Percentiles rank a stretch among this genome's conserved stretches.
Conservation (phyloP, 2,329 filamentous ascomycete genomes). For the Aspergillus versicolor region DNA sequence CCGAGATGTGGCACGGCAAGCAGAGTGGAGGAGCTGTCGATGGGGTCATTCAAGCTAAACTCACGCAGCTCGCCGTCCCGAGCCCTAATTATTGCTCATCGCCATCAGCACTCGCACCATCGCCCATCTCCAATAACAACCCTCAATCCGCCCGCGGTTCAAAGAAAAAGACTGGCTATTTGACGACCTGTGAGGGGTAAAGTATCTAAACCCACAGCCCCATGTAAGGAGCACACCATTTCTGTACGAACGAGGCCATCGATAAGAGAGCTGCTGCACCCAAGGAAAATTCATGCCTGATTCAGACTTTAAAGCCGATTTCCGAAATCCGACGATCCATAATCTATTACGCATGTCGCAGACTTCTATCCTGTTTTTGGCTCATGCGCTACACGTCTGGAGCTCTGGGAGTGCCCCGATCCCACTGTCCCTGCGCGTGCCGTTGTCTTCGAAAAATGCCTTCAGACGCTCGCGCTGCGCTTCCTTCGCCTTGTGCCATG, state of each 20-base stretch:
- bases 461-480: conserved; percentile 24
- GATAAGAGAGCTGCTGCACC: not conserved
- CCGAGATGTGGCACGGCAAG: too few species aligned
- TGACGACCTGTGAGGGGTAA: not conserved
- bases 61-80: not conserved
- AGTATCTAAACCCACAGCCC: not conserved
- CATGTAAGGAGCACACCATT: conserved; percentile 8
- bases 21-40: not conserved
- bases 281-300: not conserved
- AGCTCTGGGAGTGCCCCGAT: conserved; percentile 14
- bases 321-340: not conserved
- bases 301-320: not conserved
- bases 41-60: conserved; percentile 6
- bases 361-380: not conserved
- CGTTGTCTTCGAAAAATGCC: conserved; percentile 9
- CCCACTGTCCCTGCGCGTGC: conserved; percentile 13
- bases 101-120: not conserved
- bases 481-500: conserved; percentile 30
- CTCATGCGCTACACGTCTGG: conserved; percentile 2
- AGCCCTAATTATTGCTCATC: conserved; percentile 12
- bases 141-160: too few species aligned
- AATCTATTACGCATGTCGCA: not conserved
- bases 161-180: not conserved
- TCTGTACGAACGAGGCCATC: not conserved
- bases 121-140: not conserved